Percentiles rank a stretch among this genome's conserved stretches.
phyloP scores from a whole-genome alignment of 306 rosid species.

The Prunus armeniaca region DNA sequence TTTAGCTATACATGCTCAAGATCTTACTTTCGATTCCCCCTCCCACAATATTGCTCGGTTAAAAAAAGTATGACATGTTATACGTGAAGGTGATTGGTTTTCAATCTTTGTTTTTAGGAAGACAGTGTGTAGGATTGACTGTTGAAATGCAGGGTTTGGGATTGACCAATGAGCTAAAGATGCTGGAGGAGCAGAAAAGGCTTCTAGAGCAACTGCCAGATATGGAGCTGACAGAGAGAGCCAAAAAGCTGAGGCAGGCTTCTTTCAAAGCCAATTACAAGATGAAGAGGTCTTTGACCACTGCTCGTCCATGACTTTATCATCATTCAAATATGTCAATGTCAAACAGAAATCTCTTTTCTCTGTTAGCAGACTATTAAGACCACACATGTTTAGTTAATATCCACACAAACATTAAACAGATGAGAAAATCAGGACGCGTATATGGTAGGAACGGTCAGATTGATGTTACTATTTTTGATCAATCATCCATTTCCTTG shows the following conservation, averaged over 20 bases:
- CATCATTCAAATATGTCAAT: no score
- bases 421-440: not conserved
- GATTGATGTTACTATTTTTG: not conserved
- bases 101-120: not conserved
- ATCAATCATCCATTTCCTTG: not conserved
- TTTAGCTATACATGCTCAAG: no score
- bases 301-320: conserved; percentile 6
- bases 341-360: no score
- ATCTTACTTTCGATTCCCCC: no score
- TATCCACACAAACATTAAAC: not conserved
- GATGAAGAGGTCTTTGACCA: conserved; percentile 34
- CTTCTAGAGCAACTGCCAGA: conserved; percentile 53
- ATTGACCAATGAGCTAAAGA: conserved; percentile 39
- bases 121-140: not conserved
- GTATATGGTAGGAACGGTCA: not conserved
- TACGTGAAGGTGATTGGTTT: not conserved
- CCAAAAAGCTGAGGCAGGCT: conserved; percentile 77
- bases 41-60: no score
- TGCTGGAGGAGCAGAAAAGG: conserved; percentile 55
- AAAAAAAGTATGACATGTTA: not conserved
- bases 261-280: conserved; percentile 68
- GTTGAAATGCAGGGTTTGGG: conserved; percentile 59
- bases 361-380: not conserved
- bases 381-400: not conserved
- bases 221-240: conserved; percentile 40